Percentiles rank a stretch among this genome's conserved stretches.
Conservation (phyloP, 352 stramenopile species). For the Phytopythium vexans region DNA sequence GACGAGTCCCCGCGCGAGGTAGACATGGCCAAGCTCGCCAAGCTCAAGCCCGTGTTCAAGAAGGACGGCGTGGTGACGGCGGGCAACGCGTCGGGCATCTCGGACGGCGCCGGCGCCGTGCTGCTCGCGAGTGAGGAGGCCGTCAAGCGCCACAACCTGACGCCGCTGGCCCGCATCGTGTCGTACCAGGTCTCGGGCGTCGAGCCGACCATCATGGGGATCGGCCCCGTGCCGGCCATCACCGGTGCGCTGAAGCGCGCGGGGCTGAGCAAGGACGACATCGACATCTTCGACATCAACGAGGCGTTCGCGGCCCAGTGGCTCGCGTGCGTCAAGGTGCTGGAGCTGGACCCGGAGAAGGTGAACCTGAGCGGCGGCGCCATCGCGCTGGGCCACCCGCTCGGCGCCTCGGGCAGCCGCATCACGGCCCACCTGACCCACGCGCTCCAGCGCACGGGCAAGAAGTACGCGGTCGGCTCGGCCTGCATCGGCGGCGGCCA, state of each 20-base stretch:
- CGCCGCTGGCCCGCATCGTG: conserved; percentile 91
- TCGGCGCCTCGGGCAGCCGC: conserved; percentile 92
- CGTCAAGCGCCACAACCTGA: conserved; percentile 91
- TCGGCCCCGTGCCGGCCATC: conserved; percentile 96
- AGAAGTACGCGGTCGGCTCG: conserved; percentile 94
- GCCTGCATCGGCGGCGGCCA: conserved; percentile 98
- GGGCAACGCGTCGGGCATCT: conserved; percentile 96
- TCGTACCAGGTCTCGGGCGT: conserved; percentile 92
- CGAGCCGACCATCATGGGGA: conserved; percentile 97
- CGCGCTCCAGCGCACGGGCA: conserved; percentile 75
- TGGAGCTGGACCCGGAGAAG: conserved; percentile 93
- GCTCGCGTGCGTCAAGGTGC: conserved; percentile 94
- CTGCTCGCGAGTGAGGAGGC: conserved; percentile 94
- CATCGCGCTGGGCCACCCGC: conserved; percentile 96
- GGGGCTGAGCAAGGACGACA: conserved; percentile 89
- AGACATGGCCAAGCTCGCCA: conserved; percentile 84
- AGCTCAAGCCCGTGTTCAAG: conserved; percentile 96
- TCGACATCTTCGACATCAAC: conserved; percentile 99
- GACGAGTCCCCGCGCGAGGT: conserved; percentile 81
- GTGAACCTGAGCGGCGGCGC: conserved; percentile 95
- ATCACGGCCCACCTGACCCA: conserved; percentile 92
- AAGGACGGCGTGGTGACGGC: conserved; percentile 97
- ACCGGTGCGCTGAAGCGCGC: conserved; percentile 86
- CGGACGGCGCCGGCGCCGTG: conserved; percentile 94
- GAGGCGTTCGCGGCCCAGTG: conserved; percentile 98